Evolutionary conservation across 768 basidiomycete species (phyloP), one percentile per base, ranked within the genome.

Genomic region (Cystobasidium tubakii): DNA sequence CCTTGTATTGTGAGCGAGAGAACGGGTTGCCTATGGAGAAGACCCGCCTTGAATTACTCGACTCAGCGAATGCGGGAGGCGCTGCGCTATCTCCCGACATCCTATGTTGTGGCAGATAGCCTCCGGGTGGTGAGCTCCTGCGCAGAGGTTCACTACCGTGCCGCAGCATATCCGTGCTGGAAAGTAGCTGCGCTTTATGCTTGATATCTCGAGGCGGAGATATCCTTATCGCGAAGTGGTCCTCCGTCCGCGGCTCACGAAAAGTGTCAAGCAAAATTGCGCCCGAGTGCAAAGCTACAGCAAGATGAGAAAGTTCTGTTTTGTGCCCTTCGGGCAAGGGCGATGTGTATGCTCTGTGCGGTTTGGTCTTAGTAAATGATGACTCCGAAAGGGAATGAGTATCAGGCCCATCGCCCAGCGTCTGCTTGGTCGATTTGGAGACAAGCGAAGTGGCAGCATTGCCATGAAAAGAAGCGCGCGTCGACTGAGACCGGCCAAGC

Each of bases 271-370:
- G n/a, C n/a, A n/a, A n/a, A n/a, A n/a, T n/a, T n/a, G n/a, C n/a
- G n/a, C n/a, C n/a, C n/a, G n/a, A n/a, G n/a, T n/a, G n/a, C n/a
- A n/a, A n/a, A n/a, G n/a, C n/a, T n/a, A n/a, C n/a, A n/a, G n/a
- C n/a, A n/a, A n/a, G n/a, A n/a, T n/a, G n/a, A n/a, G n/a, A n/a
- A n/a, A n/a, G n/a, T n/a, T n/a, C n/a, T n/a, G n/a, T n/a, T n/a
- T n/a, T n/a, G n/a, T 63, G 62, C 23, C 62, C 62, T 7, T 34
- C 29, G 62, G 66, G 31, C 21, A 33, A 67, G 4, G 69, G 69
- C 9, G 69, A 31, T 12, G 69, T 71, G 36, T 71, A 71, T 1
- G 69, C 62, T 13, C 69, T 23, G 13, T 19, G 19, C 2, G 69
- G 69, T 53, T 71, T 71, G 3, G 69, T 42, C 21, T n/a, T 50